These are phyloP conservation scores for Metschnikowia anglica DNA, from an alignment of 805 yeast genomes.

Conservation along the genomic window DNA sequence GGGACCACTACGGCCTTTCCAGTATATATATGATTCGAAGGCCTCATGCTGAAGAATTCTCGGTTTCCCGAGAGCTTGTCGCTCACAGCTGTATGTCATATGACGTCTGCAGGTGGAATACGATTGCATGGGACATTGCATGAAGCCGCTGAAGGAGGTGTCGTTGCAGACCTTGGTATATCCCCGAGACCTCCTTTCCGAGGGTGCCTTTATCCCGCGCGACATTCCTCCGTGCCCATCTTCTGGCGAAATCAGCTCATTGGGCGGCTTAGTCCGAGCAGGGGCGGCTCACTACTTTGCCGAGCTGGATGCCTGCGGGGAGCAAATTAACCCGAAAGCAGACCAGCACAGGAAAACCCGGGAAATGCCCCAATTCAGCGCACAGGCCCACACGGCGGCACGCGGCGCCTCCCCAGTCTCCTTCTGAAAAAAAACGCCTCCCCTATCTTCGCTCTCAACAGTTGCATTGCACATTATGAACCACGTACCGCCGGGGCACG, in stretches of 20 bases:
- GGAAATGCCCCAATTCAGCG: too few relatives aligned
- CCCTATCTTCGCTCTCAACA: background rate
- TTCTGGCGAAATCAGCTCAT: background rate
- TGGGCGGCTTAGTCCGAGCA: background rate
- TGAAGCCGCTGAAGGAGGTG: slow-evolving; percentile 13
- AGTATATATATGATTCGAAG: slow-evolving; percentile 11
- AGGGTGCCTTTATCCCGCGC: slow-evolving; percentile 11
- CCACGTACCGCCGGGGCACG: background rate
- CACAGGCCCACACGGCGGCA: too few relatives aligned
- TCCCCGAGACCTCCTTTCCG: slow-evolving; percentile 12
- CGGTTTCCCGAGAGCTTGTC: slow-evolving; percentile 9
- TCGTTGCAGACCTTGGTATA: slow-evolving; percentile 6
- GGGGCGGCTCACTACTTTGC: too few relatives aligned
- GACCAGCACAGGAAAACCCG: too few relatives aligned
- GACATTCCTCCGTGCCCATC: slow-evolving; percentile 7
- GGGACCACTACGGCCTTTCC: slow-evolving; percentile 6
- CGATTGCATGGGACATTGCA: slow-evolving; percentile 12
- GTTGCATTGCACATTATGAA: background rate
- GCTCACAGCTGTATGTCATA: slow-evolving; percentile 11
- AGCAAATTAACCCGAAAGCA: too few relatives aligned
- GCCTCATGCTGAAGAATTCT: slow-evolving; percentile 12
- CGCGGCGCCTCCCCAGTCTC: too few relatives aligned
- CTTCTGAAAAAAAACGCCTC: too few relatives aligned
- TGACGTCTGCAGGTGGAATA: slow-evolving; percentile 11
- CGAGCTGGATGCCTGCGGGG: too few relatives aligned